phyloP scores from a whole-genome alignment of 805 yeast species.

The Ogataea zsoltii region DNA sequence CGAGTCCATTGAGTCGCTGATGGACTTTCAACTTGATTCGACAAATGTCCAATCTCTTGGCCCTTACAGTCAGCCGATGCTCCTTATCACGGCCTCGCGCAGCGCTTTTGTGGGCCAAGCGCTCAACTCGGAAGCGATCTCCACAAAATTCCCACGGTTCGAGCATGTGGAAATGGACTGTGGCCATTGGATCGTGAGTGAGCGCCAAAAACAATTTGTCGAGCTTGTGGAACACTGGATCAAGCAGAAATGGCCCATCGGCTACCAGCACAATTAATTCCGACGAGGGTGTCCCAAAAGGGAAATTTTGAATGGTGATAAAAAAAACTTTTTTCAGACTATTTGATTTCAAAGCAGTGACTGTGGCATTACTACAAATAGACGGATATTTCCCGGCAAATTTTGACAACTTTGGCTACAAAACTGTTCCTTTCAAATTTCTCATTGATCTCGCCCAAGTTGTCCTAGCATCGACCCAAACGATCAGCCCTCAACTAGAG shows the following conservation, averaged over 20 bases:
- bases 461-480: no score
- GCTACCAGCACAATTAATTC: conserved; percentile 14
- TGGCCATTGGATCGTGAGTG: conserved; percentile 93
- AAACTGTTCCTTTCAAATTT: no score
- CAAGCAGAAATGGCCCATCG: conserved; percentile 7
- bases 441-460: no score
- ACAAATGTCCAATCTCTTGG: conserved; percentile 29
- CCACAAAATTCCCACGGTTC: conserved; percentile 59
- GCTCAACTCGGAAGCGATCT: conserved; percentile 17
- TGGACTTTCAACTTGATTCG: conserved; percentile 47
- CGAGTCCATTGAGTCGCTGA: conserved; percentile 59
- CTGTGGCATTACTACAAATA: no score
- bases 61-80: conserved; percentile 65
- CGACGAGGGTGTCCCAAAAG: conserved; percentile 15
- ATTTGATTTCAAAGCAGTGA: not conserved
- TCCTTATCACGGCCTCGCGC: conserved; percentile 74
- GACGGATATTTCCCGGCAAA: no score
- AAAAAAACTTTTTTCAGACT: conserved; percentile 3
- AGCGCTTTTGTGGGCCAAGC: conserved; percentile 42
- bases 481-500: no score
- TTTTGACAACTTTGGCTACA: no score
- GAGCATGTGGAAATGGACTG: conserved; percentile 68
- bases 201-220: conserved; percentile 73
- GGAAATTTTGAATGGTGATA: conserved; percentile 22
- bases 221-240: conserved; percentile 54